phyloP scores from a whole-genome alignment of 441 rosid genomes.

The Populus hybrid region DNA sequence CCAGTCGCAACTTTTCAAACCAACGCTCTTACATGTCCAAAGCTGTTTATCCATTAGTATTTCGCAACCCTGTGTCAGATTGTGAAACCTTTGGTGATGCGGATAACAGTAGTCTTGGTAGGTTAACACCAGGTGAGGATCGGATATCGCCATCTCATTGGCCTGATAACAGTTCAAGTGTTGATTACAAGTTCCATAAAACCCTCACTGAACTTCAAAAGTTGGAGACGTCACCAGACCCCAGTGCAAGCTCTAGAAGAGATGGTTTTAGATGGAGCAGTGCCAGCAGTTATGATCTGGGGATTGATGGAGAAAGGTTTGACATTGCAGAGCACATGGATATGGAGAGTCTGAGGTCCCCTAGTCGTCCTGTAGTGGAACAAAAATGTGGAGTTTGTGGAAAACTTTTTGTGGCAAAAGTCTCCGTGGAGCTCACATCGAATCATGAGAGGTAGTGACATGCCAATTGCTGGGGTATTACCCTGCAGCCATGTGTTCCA shows the following conservation, averaged over 20 bases:
- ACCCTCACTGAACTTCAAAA: conserved; percentile 48
- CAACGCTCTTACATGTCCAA: conserved; percentile 55
- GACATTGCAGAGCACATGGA: conserved; percentile 44
- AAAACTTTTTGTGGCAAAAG: conserved; percentile 59
- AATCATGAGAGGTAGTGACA: conserved; percentile 65
- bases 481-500: conserved; percentile 86
- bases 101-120: conserved; percentile 38
- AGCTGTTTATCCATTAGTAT: conserved; percentile 70
- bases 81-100: conserved; percentile 46
- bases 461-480: conserved; percentile 76
- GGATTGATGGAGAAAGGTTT: conserved; percentile 54
- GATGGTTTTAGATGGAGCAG: conserved; percentile 77
- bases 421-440: conserved; percentile 89
- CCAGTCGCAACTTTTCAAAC: conserved; percentile 36
- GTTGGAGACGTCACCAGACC: conserved; percentile 55
- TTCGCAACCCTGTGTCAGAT: conserved; percentile 79
- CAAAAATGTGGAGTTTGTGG: conserved; percentile 81
- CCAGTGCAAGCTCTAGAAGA: conserved; percentile 59
- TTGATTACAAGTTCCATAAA: conserved; percentile 47
- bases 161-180: conserved; percentile 40
- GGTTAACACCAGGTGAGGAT: conserved; percentile 49
- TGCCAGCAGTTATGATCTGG: conserved; percentile 62
- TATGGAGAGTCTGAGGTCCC: conserved; percentile 37
- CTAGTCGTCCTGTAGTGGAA: conserved; percentile 24
- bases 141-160: conserved; percentile 48